phyloP scores from a whole-genome alignment of 352 stramenopile genomes.

The Phytophthora chlamydospora region DNA sequence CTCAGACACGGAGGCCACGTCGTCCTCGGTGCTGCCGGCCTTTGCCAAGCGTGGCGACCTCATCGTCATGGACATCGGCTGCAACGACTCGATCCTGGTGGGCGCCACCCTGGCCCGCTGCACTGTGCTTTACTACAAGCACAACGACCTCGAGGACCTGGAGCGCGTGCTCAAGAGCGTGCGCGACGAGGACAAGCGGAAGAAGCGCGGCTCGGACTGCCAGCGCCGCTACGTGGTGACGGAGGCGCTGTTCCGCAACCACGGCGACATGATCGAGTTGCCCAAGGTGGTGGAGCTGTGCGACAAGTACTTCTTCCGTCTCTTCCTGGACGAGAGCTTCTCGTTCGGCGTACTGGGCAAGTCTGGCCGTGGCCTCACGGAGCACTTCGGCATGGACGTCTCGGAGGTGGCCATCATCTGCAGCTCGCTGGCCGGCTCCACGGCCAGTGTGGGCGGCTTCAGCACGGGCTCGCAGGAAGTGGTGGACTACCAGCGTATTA shows the following conservation, averaged over 20 bases:
- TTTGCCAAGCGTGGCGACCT: constrained; percentile 98
- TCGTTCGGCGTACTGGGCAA: constrained; percentile 96
- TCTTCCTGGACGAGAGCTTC: constrained; percentile 92
- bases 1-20: constrained; percentile 95
- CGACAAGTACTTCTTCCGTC: constrained; percentile 84
- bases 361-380: constrained; percentile 82
- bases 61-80: constrained; percentile 95
- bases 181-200: constrained; percentile 88
- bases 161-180: constrained; percentile 91
- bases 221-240: constrained; percentile 97
- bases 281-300: constrained; percentile 94
- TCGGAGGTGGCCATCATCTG: constrained; percentile 95
- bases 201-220: constrained; percentile 75
- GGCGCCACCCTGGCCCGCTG: constrained; percentile 95
- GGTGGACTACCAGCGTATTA: constrained; percentile 98
- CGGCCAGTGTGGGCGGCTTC: constrained; percentile 96
- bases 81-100: constrained; percentile 94
- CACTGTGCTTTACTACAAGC: constrained; percentile 96
- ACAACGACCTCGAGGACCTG: constrained; percentile 98
- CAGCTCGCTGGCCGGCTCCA: constrained; percentile 92
- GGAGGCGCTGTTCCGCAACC: constrained; percentile 98
- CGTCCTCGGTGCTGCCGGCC: constrained; percentile 94
- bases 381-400: constrained; percentile 81
- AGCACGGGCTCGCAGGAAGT: constrained; percentile 97
- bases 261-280: constrained; percentile 95